phyloP scores from a whole-genome alignment of 2,329 filamentous ascomycete genomes.

The Colletotrichum musicola region DNA sequence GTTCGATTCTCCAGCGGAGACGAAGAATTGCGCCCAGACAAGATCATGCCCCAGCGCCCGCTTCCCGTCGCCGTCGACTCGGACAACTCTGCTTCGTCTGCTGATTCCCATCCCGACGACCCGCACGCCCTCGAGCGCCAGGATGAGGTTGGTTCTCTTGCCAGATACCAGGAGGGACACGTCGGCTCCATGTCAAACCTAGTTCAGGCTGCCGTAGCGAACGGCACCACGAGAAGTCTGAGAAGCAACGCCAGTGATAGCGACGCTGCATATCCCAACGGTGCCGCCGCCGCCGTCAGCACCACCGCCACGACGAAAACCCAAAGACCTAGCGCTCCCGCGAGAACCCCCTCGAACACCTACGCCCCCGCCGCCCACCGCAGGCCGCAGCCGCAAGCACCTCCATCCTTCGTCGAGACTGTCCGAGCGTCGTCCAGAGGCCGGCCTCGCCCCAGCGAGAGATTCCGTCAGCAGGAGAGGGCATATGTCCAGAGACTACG shows the following conservation, averaged over 20 bases:
- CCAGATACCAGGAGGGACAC: conserved; percentile 57
- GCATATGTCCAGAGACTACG: conserved; percentile 94
- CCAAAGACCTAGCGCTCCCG: conserved; percentile 76
- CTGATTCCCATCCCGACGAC: conserved; percentile 58
- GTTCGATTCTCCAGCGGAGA: conserved; percentile 69
- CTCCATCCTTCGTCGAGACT: conserved; percentile 58
- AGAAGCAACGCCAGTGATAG: conserved; percentile 43
- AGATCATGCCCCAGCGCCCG: conserved; percentile 54
- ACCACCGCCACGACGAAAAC: conserved; percentile 54
- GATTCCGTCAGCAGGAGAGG: conserved; percentile 85
- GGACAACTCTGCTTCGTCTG: conserved; percentile 62
- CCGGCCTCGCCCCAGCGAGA: conserved; percentile 60
- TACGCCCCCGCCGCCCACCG: conserved; percentile 78
- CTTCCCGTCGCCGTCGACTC: conserved; percentile 56
- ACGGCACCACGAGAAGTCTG: conserved; percentile 33
- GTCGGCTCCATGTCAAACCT: conserved; percentile 59
- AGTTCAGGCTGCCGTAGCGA: conserved; percentile 31
- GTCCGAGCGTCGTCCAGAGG: conserved; percentile 67
- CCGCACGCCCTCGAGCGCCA: conserved; percentile 61
- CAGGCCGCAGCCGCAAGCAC: conserved; percentile 55
- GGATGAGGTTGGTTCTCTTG: conserved; percentile 60
- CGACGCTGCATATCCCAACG: conserved; percentile 44
- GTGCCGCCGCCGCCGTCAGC: conserved; percentile 32
- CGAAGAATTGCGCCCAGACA: conserved; percentile 57
- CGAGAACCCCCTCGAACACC: conserved; percentile 81